Evolutionary conservation across 1,284 basidiomycete species (phyloP).

Genomic region (Moesziomyces parantarcticus): DNA sequence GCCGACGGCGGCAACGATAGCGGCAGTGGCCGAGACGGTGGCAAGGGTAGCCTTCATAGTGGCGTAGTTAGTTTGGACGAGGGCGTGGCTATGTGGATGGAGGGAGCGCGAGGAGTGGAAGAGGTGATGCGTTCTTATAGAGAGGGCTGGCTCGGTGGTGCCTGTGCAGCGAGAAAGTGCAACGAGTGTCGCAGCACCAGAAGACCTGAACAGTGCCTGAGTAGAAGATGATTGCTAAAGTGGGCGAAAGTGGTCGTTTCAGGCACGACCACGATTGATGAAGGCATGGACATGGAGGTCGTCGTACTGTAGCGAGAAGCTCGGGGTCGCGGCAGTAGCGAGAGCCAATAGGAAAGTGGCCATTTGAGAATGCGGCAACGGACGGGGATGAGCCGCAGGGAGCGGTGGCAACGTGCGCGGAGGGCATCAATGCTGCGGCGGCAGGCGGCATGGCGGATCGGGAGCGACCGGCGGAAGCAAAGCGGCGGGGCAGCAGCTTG

Average conservation of each 20-base stretch:
- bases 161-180: neutral
- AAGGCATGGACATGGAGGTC: too few relatives aligned
- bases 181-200: neutral
- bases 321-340: neutral
- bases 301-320: too few relatives aligned
- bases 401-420: slow-evolving; percentile 22
- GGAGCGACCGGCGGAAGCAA: too few relatives aligned
- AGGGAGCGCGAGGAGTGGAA: too few relatives aligned
- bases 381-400: slow-evolving; percentile 1
- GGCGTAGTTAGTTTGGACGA: neutral
- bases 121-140: neutral
- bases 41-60: slow-evolving; percentile 77
- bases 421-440: neutral
- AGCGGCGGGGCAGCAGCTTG: neutral
- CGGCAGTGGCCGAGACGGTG: slow-evolving; percentile 79
- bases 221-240: too few relatives aligned
- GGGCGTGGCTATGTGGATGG: too few relatives aligned
- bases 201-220: too few relatives aligned
- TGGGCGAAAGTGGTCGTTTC: too few relatives aligned
- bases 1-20: slow-evolving; percentile 71
- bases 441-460: neutral
- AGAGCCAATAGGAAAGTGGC: slow-evolving; percentile 9
- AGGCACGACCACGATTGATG: too few relatives aligned
- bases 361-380: slow-evolving; percentile 1
- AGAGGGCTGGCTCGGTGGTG: neutral